Evolutionary conservation across 495 filamentous ascomycete species (phyloP), one percentile per base, ranked within the genome.

Genomic region (Penicillium mononematosum): DNA sequence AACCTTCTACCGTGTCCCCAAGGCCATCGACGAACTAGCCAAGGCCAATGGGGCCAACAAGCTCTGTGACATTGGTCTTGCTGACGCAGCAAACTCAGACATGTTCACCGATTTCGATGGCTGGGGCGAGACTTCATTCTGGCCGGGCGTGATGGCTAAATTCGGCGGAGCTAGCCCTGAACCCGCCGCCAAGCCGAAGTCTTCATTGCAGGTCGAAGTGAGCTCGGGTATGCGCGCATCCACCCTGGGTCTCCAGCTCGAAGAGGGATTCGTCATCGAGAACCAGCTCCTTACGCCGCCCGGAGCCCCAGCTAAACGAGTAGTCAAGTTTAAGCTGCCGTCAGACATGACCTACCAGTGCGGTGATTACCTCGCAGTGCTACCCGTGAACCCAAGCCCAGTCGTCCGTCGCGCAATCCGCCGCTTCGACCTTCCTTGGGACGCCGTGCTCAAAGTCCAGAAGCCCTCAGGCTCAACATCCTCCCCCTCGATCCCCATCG

Each of bases 1-100:
- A 36, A 92, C 89, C 4, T 91, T 89, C 74, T 86, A 92, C 57
- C 75, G 77, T 29, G 78, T 93, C 24, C 89, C 89, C 11, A 90
- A 82, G 58, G 63, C 82, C 2, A 71, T 91, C 3, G 76, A 91
- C 58, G 58, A 70, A 1, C 70, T 79, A 5, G 69, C 86, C 17
- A 64, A 67, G 8, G 67, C 78, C 34, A 73, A 76, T 36, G 85
- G 87, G 14, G 81, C 78, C 39, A 76, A 68, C 45, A 73, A 81
- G 9, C 70, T 90, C 4, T 80, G 77, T 3, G 70, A 79, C 0
- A 67, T 82, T 16, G 88, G 88, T 8, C 64, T 81, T 1, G 75
- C 82, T 0, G 86, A 92, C 64, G 85, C 81, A 41, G 83, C 85
- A 4, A 67, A 77, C 16, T 82, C 81, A 1, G 81, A 89, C 50